Conservation (phyloP, 1,139 yeast genomes). For the Maudiozyma humilis region DNA sequence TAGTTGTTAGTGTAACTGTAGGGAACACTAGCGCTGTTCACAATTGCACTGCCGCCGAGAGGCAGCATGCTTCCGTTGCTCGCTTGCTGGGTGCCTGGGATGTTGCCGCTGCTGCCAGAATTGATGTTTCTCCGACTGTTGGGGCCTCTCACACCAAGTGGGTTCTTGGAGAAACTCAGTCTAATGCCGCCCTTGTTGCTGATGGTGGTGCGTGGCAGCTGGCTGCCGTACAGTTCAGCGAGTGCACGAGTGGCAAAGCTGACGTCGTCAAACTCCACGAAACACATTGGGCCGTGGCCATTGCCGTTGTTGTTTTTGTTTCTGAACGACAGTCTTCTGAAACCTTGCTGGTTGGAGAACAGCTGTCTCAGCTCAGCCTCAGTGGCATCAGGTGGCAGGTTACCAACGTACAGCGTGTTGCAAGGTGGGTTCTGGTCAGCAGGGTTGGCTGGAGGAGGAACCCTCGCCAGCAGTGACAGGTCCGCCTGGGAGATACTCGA, state of each 20-base stretch:
- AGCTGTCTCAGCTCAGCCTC: slow-evolving; percentile 85
- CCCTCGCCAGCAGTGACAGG: slow-evolving; percentile 60
- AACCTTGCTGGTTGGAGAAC: slow-evolving; percentile 85
- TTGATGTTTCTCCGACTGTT: slow-evolving; percentile 24
- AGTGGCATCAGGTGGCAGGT: slow-evolving; percentile 93
- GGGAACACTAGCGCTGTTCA: not conserved
- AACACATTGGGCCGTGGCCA: slow-evolving; percentile 94
- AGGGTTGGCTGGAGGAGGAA: slow-evolving; percentile 96
- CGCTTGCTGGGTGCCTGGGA: slow-evolving; percentile 2
- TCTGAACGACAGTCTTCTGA: slow-evolving; percentile 83
- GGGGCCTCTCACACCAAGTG: slow-evolving; percentile 83
- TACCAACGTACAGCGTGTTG: slow-evolving; percentile 92
- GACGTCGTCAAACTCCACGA: slow-evolving; percentile 96
- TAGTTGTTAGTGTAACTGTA: slow-evolving; percentile 6
- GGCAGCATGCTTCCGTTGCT: not conserved
- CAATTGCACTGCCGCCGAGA: not conserved
- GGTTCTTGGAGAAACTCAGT: slow-evolving; percentile 87
- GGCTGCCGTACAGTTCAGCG: slow-evolving; percentile 86
- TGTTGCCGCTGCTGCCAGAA: not conserved
- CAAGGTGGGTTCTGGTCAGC: slow-evolving; percentile 99
- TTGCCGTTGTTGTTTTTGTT: slow-evolving; percentile 46
- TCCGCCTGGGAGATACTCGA: slow-evolving; percentile 46
- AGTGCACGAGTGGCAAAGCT: slow-evolving; percentile 87
- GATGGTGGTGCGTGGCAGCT: slow-evolving; percentile 55
- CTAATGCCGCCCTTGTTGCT: slow-evolving; percentile 91